Conservation (phyloP, 192 early-diverging fungal species). For the Umbelopsis sp. region DNA sequence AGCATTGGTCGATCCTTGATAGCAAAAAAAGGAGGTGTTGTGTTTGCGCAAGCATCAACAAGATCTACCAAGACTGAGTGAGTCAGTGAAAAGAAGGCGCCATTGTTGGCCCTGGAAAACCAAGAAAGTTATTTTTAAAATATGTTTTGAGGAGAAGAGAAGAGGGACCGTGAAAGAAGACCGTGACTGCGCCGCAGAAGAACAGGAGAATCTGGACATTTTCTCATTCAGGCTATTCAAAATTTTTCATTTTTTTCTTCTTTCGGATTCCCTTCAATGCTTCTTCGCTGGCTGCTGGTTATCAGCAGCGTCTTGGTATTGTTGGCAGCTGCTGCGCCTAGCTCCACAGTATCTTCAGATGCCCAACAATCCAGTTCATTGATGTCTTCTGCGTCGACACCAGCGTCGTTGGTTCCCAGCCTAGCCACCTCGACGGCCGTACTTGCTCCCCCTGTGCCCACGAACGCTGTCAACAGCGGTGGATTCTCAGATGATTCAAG, state of each 20-base stretch:
- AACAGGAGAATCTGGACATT: not conserved
- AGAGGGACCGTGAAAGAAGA: constrained; percentile 14
- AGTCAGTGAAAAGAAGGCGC: too few relatives aligned
- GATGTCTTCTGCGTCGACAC: not conserved
- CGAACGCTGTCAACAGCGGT: not conserved
- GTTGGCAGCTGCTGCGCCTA: not conserved
- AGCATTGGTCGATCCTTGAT: too few relatives aligned
- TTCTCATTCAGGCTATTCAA: not conserved
- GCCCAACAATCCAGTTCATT: not conserved
- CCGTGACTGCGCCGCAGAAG: not conserved
- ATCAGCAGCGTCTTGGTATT: not conserved
- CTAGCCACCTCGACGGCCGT: not conserved
- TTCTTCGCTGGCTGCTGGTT: not conserved
- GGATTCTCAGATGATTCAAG: constrained; percentile 16
- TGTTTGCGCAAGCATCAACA: too few relatives aligned
- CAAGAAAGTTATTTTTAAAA: too few relatives aligned
- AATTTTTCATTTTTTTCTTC: not conserved
- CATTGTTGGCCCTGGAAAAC: too few relatives aligned
- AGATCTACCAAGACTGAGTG: too few relatives aligned
- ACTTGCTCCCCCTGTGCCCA: not conserved
- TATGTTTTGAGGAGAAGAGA: not conserved
- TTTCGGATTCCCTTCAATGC: not conserved
- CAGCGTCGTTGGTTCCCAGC: not conserved
- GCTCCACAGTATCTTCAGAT: not conserved
- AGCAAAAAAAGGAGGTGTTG: too few relatives aligned